phyloP scores from a whole-genome alignment of 1,284 basidiomycete genomes.

The Phylloporus sp. region DNA sequence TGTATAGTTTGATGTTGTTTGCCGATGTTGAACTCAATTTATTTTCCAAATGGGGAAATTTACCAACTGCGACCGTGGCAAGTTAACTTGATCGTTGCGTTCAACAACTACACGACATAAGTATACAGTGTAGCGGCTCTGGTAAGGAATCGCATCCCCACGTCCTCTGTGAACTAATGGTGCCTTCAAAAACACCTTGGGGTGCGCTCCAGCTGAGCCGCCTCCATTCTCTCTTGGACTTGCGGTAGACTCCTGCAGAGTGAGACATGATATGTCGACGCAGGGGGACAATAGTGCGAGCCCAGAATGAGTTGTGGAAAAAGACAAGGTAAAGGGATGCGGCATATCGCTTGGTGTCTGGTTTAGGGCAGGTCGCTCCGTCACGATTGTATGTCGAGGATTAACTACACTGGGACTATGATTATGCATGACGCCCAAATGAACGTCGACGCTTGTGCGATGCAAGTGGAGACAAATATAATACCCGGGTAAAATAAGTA shows the following conservation, averaged over 20 bases:
- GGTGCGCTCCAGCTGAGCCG: conserved; percentile 51
- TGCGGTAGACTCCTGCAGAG: conserved; percentile 55
- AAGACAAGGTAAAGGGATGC: fast-evolving
- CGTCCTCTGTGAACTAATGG: conserved; percentile 32
- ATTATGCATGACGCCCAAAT: background rate
- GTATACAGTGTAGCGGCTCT: conserved; percentile 41
- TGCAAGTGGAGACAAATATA: conserved; percentile 9
- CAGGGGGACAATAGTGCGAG: conserved; percentile 59
- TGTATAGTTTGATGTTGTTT: conserved; percentile 37
- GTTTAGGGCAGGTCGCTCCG: conserved; percentile 32
- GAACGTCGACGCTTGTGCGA: background rate
- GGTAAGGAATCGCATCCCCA: conserved; percentile 57
- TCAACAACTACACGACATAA: no score
- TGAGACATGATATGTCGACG: conserved; percentile 22
- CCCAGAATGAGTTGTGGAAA: conserved; percentile 45
- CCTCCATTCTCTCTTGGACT: conserved; percentile 43
- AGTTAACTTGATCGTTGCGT: background rate
- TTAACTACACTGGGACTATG: background rate
- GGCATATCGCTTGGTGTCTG: fast-evolving
- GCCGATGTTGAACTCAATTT: no score
- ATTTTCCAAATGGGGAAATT: no score
- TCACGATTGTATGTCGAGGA: no score
- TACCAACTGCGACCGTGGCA: no score
- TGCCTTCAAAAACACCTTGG: conserved; percentile 13
- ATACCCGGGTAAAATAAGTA: conserved; percentile 10